Evolutionary conservation across 2,329 filamentous ascomycete genomes (phyloP).

Genomic region (Ciborinia camelliae): DNA sequence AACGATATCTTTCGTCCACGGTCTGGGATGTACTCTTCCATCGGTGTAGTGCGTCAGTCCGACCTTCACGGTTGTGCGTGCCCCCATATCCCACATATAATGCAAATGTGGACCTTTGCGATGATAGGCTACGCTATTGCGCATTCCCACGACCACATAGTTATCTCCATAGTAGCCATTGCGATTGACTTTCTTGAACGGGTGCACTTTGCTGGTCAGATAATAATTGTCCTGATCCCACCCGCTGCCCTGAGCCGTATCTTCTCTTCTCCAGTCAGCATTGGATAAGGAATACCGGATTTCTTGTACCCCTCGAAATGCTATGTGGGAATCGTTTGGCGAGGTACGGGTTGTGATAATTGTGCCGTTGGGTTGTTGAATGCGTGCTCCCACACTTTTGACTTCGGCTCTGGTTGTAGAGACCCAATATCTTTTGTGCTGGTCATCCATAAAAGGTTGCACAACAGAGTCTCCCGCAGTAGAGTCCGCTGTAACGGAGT

Average conservation of each 20-base stretch:
- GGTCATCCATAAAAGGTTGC: neutral
- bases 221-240: conserved; percentile 16
- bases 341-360: neutral
- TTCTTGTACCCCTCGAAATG: neutral
- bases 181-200: neutral
- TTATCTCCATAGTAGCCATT: neutral
- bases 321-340: neutral
- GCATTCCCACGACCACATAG: neutral
- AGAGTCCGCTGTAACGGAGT: too few species aligned
- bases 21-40: neutral
- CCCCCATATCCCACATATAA: conserved; percentile 1
- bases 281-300: neutral
- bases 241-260: neutral
- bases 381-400: conserved; percentile 1
- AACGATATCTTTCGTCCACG: neutral
- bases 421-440: conserved; percentile 8
- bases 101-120: neutral
- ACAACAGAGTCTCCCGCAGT: too few species aligned
- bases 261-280: neutral
- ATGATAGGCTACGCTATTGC: neutral
- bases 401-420: neutral
- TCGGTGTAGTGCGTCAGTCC: neutral
- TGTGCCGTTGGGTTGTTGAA: neutral
- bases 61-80: neutral
- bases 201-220: conserved; percentile 1